phyloP scores from a whole-genome alignment of 1,139 yeast genomes.

The Candida sp. region DNA sequence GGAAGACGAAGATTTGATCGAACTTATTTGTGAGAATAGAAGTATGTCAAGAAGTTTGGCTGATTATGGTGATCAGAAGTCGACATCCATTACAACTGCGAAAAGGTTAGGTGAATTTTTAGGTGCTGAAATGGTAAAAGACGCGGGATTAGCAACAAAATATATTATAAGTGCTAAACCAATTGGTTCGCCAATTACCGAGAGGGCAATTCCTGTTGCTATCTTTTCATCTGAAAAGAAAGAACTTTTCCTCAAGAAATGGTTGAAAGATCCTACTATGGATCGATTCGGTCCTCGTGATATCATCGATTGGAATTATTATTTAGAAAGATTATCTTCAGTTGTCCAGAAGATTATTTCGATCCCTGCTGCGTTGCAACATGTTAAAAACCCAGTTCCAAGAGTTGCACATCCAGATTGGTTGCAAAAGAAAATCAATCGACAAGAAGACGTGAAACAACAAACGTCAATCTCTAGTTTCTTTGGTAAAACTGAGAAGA shows the following conservation, averaged over 20 bases:
- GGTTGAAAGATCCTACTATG: constrained; percentile 80
- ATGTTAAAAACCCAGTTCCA: constrained; percentile 90
- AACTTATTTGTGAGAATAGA: constrained; percentile 93
- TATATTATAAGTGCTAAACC: constrained; percentile 90
- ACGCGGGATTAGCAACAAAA: constrained; percentile 94
- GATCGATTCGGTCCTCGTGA: constrained; percentile 86
- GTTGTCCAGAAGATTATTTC: constrained; percentile 94
- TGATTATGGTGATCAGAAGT: constrained; percentile 88
- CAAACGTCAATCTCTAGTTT: constrained; percentile 66
- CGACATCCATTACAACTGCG: constrained; percentile 96
- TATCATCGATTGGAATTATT: constrained; percentile 92
- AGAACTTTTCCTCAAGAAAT: constrained; percentile 73
- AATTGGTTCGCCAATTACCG: constrained; percentile 85
- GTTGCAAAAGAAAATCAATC: constrained; percentile 65
- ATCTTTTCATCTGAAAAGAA: constrained; percentile 77
- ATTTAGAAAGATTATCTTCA: constrained; percentile 86
- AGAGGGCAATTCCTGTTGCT: constrained; percentile 95
- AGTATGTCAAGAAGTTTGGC: constrained; percentile 90
- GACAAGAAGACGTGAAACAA: constrained; percentile 62
- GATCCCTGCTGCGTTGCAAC: constrained; percentile 96
- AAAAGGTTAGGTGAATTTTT: constrained; percentile 88
- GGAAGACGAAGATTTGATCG: constrained; percentile 93
- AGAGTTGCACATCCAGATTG: constrained; percentile 94
- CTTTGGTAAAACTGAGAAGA: constrained; percentile 41
- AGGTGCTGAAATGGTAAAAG: constrained; percentile 98